A percentile compares a stretch with the other conserved stretches of the same genome.
Evolutionary conservation across 768 basidiomycete genomes (phyloP).

Genomic region (Steccherinum ochraceum): DNA sequence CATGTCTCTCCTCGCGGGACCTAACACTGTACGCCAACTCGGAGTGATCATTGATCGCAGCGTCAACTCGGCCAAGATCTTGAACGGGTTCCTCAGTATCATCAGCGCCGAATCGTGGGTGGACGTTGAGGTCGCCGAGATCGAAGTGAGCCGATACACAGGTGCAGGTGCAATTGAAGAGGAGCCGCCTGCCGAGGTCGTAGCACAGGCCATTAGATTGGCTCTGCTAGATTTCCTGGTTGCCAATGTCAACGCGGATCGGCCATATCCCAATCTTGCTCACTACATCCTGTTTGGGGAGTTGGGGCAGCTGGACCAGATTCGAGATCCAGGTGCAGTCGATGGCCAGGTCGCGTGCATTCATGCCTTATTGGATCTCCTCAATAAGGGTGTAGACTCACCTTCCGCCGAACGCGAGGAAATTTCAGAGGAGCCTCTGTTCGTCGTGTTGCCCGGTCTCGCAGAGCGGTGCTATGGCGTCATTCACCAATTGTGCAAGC

Average conservation of each 20-base stretch:
- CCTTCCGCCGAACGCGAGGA: constrained; percentile 34
- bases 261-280: constrained; percentile 74
- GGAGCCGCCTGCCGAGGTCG: constrained; percentile 36
- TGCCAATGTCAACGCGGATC: constrained; percentile 57
- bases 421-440: constrained; percentile 31
- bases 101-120: constrained; percentile 57
- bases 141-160: constrained; percentile 52
- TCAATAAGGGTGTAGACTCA: constrained; percentile 66
- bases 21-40: constrained; percentile 64
- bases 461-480: constrained; percentile 85
- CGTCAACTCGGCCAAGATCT: constrained; percentile 77
- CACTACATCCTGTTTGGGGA: constrained; percentile 83
- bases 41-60: constrained; percentile 77
- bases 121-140: constrained; percentile 56
- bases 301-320: constrained; percentile 49
- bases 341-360: constrained; percentile 65
- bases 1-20: constrained; percentile 57
- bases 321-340: constrained; percentile 75
- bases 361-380: constrained; percentile 73
- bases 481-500: constrained; percentile 82
- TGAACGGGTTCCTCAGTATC: constrained; percentile 68
- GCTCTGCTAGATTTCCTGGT: constrained; percentile 80
- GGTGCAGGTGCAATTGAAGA: constrained; percentile 69
- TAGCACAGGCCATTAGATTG: constrained; percentile 66
- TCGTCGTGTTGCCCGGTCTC: constrained; percentile 60